These are phyloP conservation scores for Candida taoyuanica DNA, from an alignment of 805 yeast species.

Conservation along the genomic window DNA sequence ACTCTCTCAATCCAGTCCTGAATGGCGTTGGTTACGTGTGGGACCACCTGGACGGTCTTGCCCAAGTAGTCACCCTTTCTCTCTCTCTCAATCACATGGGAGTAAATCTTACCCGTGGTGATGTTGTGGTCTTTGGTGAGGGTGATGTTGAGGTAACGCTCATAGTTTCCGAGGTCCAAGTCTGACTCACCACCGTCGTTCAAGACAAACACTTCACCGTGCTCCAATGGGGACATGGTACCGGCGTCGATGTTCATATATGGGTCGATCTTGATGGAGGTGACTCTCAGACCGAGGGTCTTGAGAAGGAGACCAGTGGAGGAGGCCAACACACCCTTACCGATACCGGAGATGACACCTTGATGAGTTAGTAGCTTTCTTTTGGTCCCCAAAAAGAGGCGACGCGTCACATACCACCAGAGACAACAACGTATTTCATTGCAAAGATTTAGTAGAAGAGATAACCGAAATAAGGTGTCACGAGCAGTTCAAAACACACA, in stretches of 20 bases:
- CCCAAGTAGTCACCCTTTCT: slow-evolving; percentile 97
- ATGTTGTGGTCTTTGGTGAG: slow-evolving; percentile 92
- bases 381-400: no score
- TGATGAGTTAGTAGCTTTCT: no score
- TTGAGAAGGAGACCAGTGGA: slow-evolving; percentile 94
- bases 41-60: slow-evolving; percentile 99
- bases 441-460: neutral
- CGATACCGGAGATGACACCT: slow-evolving; percentile 94
- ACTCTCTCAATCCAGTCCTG: slow-evolving; percentile 99
- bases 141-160: slow-evolving; percentile 91
- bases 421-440: slow-evolving; percentile 98
- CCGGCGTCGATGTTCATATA: slow-evolving; percentile 99
- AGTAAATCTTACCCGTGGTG: slow-evolving; percentile 96
- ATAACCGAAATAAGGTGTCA: slow-evolving; percentile 1
- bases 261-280: slow-evolving; percentile 97
- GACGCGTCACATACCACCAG: slow-evolving; percentile 71
- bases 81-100: slow-evolving; percentile 89
- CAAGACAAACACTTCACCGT: slow-evolving; percentile 96
- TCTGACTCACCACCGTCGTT: slow-evolving; percentile 99
- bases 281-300: slow-evolving; percentile 90
- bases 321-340: slow-evolving; percentile 97
- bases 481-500: neutral
- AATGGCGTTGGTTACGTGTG: slow-evolving; percentile 94
- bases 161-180: slow-evolving; percentile 96
- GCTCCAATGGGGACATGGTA: slow-evolving; percentile 98